These are phyloP conservation scores for Citrus medica DNA, from an alignment of 345 rosid genomes.

Conservation along the genomic window DNA sequence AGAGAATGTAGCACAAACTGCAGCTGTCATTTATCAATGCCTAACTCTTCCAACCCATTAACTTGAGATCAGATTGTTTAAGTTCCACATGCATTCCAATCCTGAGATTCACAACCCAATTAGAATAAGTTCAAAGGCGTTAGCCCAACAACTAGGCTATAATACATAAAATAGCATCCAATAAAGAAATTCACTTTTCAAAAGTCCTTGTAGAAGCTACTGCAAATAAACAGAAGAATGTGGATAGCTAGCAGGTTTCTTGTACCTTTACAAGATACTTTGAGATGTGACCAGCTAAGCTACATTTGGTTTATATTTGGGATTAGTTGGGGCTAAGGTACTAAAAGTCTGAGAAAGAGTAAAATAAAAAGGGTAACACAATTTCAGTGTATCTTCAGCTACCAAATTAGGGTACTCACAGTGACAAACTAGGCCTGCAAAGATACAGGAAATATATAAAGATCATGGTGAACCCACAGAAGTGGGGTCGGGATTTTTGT, in stretches of 20 bases:
- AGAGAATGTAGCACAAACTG: neutral
- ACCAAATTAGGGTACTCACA: neutral
- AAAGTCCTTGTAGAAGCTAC: neutral
- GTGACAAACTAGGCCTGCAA: neutral
- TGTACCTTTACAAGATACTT: neutral
- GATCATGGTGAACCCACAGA: neutral
- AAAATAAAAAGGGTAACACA: neutral
- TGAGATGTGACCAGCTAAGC: neutral
- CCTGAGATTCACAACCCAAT: constrained; percentile 34
- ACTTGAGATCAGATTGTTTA: constrained; percentile 57
- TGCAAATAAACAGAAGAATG: neutral
- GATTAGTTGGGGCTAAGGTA: too few species aligned
- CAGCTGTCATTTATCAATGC: neutral
- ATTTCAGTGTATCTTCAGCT: neutral
- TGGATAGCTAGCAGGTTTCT: neutral
- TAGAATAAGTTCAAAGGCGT: neutral
- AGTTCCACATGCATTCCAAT: constrained; percentile 74
- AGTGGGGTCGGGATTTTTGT: neutral
- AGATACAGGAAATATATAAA: neutral
- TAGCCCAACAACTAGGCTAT: neutral
- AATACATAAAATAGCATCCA: neutral
- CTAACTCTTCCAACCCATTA: constrained; percentile 71
- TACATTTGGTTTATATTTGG: neutral
- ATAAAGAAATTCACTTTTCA: neutral
- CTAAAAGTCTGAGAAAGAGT: neutral